These are phyloP conservation scores for Hypoxylon rubiginosum DNA, from an alignment of 2,329 filamentous ascomycete genomes.

Conservation along the genomic window DNA sequence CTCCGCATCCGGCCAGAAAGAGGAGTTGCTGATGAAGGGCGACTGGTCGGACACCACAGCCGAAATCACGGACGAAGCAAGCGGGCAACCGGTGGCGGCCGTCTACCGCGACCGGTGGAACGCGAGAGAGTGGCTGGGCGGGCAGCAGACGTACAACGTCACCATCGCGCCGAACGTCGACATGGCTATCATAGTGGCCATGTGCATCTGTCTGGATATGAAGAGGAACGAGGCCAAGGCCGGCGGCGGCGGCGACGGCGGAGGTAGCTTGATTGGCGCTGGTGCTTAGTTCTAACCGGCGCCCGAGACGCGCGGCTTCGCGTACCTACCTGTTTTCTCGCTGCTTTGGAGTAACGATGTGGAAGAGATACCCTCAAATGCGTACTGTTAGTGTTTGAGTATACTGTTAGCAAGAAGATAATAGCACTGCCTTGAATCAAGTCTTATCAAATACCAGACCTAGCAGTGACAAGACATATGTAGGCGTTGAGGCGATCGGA, in stretches of 20 bases:
- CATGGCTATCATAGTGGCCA: conserved; percentile 72
- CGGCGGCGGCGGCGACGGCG: conserved; percentile 5
- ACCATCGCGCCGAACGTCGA: conserved; percentile 75
- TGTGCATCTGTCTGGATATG: conserved; percentile 78
- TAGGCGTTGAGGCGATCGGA: not conserved
- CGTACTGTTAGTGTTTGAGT: too few species aligned
- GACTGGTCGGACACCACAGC: conserved; percentile 71
- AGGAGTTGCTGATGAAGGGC: conserved; percentile 70
- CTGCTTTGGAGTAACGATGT: not conserved
- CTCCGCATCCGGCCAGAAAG: conserved; percentile 59
- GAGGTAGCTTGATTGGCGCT: not conserved
- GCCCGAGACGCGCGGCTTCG: not conserved
- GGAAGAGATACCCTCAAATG: not conserved
- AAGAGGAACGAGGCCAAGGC: conserved; percentile 62
- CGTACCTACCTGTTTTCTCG: not conserved
- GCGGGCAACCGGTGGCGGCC: conserved; percentile 65
- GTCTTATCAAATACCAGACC: not conserved
- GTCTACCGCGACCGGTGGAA: conserved; percentile 72
- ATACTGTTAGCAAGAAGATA: too few species aligned
- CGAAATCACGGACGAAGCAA: conserved; percentile 67
- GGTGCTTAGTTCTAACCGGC: not conserved
- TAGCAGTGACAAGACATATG: not conserved
- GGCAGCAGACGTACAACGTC: conserved; percentile 75
- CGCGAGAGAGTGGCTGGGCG: conserved; percentile 68
- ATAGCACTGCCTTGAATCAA: not conserved